phyloP scores from a whole-genome alignment of 257 asterid genomes.

The Ligustrum vulgare region DNA sequence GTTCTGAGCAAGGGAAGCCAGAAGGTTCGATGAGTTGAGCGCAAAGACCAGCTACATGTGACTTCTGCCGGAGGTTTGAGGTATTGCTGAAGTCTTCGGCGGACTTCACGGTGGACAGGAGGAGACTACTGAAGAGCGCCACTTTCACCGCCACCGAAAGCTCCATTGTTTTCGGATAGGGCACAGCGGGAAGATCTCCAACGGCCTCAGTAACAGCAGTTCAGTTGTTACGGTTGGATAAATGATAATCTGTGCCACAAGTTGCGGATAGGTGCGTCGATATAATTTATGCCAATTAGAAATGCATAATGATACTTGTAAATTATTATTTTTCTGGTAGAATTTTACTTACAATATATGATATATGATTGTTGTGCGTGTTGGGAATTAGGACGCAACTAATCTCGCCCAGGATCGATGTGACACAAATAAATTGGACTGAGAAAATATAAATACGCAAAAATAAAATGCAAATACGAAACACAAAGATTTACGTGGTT shows the following conservation, averaged over 20 bases:
- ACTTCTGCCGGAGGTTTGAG: slow-evolving; percentile 38
- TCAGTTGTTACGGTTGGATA: not conserved
- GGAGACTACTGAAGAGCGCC: slow-evolving; percentile 21
- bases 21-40: slow-evolving; percentile 58
- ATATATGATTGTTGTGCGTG: too few species aligned
- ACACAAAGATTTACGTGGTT: too few species aligned
- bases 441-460: too few species aligned
- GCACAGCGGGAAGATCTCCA: slow-evolving; percentile 24
- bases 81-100: slow-evolving; percentile 30
- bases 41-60: slow-evolving; percentile 62
- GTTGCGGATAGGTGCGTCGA: not conserved
- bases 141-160: slow-evolving; percentile 24
- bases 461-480: too few species aligned
- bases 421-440: too few species aligned
- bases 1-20: slow-evolving; percentile 88
- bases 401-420: too few species aligned
- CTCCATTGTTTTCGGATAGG: slow-evolving; percentile 28
- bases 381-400: too few species aligned
- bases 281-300: not conserved
- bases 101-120: slow-evolving; percentile 31
- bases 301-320: too few species aligned
- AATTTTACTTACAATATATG: too few species aligned
- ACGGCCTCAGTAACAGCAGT: not conserved
- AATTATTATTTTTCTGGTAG: too few species aligned
- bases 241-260: not conserved